Conservation (phyloP, 495 filamentous ascomycete species). For the Trichoderma asperelloides region DNA sequence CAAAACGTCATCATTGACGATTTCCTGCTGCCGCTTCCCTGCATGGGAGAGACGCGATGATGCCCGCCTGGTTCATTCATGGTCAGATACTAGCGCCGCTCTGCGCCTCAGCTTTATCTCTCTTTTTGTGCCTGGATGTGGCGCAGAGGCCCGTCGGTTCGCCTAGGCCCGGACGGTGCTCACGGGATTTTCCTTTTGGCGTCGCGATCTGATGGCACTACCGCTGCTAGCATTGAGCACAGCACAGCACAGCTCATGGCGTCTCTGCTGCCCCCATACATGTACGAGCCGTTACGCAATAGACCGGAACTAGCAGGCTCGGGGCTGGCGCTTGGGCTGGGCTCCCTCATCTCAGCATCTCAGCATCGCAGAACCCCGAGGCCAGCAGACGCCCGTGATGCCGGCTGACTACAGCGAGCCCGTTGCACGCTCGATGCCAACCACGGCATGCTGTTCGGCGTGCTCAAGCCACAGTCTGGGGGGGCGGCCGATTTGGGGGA, state of each 20-base stretch:
- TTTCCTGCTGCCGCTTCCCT: not conserved
- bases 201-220: not conserved
- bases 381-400: no score
- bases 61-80: not conserved
- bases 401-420: no score
- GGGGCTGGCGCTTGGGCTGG: no score
- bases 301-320: no score
- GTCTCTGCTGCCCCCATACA: no score
- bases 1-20: not conserved
- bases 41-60: not conserved
- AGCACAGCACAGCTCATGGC: no score
- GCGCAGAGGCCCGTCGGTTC: not conserved
- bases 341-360: no score
- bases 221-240: no score
- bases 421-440: no score
- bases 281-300: no score
- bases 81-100: constrained; percentile 1
- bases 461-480: not conserved
- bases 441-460: not conserved
- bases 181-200: no score
- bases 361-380: no score
- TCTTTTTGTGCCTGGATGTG: not conserved
- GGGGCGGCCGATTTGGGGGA: not conserved
- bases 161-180: not conserved
- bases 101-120: constrained; percentile 8